Evolutionary conservation across 805 yeast genomes (phyloP), one percentile per base, ranked within the genome.

Genomic region (Wickerhamomyces bovis): DNA sequence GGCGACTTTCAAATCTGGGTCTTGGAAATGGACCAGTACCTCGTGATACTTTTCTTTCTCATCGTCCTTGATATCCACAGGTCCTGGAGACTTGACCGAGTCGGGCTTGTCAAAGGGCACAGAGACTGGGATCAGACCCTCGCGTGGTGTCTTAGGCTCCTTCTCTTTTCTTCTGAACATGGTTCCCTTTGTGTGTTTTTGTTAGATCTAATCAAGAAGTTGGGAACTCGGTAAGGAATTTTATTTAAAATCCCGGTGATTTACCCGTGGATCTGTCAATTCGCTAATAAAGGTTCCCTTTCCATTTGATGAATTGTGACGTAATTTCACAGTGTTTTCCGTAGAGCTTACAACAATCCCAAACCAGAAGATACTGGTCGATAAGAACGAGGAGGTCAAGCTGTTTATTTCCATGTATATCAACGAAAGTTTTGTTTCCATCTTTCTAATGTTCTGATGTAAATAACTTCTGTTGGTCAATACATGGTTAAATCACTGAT

Each of bases 21-120:
- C 60, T 49, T 72, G 73, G 63, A 89, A 86, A 65, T 87, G 81
- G 41, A 68, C 62, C 46, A 83, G 69, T 4, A 90, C 85, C n/a
- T 64, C 60, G n/a, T 66, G 52, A 58, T 84, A 90, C 67, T 82
- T 83, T 20, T 61, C 64, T 52, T 72, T 64, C 63, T 94, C 84
- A 23, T 75, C 82, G 2, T 61, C 60, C 2, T 77, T 68, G 38
- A 90, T 69, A 25, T 66, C 56, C 22, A 61, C 60, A 2, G 70
- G 72, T 39, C 68, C 67, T 22, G 51, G 48, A 2, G 84, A 77
- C 21, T 64, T 64, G 47, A 82, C 62, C 0, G 65, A 58, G 6
- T 81, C 76, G 2, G 89, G 82, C 18, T 58, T 62, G 30, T 69
- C 74, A 55, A 83, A 82, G 0, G 94, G 92, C 33, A 57, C 53